Percentiles rank a stretch among this genome's conserved stretches.
phyloP scores from a whole-genome alignment of 495 filamentous ascomycete species.

The Collariella sp. region DNA sequence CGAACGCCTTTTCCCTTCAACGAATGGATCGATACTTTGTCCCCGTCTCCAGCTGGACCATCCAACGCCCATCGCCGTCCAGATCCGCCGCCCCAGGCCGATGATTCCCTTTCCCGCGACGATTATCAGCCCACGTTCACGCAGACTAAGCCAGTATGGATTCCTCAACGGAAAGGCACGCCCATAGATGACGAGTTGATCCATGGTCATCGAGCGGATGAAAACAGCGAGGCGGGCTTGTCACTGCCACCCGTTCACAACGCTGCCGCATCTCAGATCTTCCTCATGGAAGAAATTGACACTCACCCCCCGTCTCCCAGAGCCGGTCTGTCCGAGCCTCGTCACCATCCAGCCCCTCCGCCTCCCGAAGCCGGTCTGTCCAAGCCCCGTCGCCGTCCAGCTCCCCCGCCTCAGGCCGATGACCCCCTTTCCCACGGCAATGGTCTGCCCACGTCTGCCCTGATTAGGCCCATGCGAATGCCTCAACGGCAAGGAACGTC shows the following conservation, averaged over 20 bases:
- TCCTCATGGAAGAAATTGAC: too few species aligned
- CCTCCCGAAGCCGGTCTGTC: too few species aligned
- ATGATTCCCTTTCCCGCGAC: not conserved
- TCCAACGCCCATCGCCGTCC: too few species aligned
- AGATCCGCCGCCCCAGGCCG: not conserved
- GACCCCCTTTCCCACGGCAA: not conserved
- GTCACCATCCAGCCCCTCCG: too few species aligned
- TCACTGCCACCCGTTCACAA: too few species aligned
- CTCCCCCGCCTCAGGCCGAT: not conserved
- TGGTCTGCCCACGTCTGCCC: not conserved
- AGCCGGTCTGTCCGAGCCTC: too few species aligned
- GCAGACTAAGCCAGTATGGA: not conserved
- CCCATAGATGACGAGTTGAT: not conserved
- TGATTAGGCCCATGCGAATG: not conserved
- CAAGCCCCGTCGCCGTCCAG: too few species aligned
- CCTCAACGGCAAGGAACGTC: not conserved
- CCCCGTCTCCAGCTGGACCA: too few species aligned
- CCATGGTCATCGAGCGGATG: not conserved
- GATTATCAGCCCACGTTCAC: not conserved
- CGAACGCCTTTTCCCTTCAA: too few species aligned
- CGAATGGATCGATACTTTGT: too few species aligned
- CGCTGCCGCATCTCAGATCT: too few species aligned
- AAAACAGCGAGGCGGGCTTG: not conserved
- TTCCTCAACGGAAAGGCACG: not conserved
- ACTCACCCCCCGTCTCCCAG: too few species aligned